A percentile compares a stretch with the other conserved stretches of the same genome.
These are phyloP conservation scores for Liquidambar formosana DNA, from an alignment of 164 flowering plant species.

Conservation along the genomic window DNA sequence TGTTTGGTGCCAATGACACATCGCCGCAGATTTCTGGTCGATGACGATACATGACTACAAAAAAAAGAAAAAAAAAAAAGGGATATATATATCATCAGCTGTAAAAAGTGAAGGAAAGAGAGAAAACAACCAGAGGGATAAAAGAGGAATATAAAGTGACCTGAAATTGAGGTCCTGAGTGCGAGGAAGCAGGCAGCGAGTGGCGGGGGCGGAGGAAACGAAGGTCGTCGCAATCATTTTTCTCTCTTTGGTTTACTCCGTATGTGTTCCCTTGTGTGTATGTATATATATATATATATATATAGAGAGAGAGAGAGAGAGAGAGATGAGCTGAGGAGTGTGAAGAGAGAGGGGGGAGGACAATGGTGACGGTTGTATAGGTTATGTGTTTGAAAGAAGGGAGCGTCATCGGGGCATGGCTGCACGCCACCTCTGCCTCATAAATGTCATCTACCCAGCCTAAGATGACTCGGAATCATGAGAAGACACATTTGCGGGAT, in stretches of 20 bases:
- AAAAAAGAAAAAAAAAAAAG: not conserved
- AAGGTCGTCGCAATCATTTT: slow-evolving; percentile 15
- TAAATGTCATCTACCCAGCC: not conserved
- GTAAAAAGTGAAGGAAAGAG: not conserved
- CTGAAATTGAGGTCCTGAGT: slow-evolving; percentile 17
- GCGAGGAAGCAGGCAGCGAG: slow-evolving; percentile 5
- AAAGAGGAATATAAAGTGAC: not conserved
- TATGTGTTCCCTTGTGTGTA: not conserved
- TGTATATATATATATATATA: not conserved
- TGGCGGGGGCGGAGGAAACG: slow-evolving; percentile 10
- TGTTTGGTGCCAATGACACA: not conserved
- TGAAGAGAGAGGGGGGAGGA: not conserved
- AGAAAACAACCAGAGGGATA: too few relatives aligned
- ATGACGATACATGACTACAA: slow-evolving; percentile 9
- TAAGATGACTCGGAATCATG: not conserved
- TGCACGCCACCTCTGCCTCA: slow-evolving; percentile 7
- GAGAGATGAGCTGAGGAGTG: too few relatives aligned
- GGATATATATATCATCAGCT: too few relatives aligned
- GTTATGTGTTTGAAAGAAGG: not conserved
- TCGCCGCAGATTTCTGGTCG: not conserved
- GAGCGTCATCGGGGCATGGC: slow-evolving; percentile 5
- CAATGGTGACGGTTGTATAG: not conserved
- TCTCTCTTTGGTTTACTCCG: not conserved
- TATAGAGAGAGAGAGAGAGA: not conserved
- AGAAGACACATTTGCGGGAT: slow-evolving; percentile 12